Evolutionary conservation across 2,329 filamentous ascomycete species (phyloP).

Genomic region (Aaosphaeria pasadenensis): DNA sequence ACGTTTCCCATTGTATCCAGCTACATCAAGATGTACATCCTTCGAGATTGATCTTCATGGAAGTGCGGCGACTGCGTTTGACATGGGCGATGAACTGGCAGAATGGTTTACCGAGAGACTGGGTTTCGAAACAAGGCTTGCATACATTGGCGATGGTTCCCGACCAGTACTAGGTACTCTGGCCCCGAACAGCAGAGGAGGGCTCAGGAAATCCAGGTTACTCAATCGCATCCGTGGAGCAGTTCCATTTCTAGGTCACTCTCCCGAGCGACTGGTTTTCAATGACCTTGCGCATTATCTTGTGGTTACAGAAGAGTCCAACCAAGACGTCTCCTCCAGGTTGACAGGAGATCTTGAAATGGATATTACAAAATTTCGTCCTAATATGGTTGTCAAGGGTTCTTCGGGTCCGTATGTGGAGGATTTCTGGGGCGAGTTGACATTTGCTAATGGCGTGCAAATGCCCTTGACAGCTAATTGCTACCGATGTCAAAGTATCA

Average conservation of each 20-base stretch:
- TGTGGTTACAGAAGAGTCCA: constrained; percentile 13
- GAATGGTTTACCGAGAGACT: too few species aligned
- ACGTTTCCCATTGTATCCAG: too few species aligned
- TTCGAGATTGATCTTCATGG: too few species aligned
- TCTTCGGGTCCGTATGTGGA: constrained; percentile 60
- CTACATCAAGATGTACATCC: too few species aligned
- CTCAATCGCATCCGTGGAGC: constrained; percentile 34
- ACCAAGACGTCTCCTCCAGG: constrained; percentile 32
- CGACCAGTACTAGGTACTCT: constrained; percentile 62
- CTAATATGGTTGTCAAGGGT: constrained; percentile 68
- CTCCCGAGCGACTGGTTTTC: constrained; percentile 35
- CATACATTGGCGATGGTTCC: constrained; percentile 62
- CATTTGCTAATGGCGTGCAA: constrained; percentile 50
- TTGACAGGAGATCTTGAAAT: constrained; percentile 50
- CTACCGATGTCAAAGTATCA: constrained; percentile 65
- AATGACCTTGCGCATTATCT: constrained; percentile 16
- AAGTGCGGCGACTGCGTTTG: too few species aligned
- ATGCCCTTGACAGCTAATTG: constrained; percentile 53
- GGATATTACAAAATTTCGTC: constrained; percentile 68
- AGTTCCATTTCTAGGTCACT: constrained; percentile 26
- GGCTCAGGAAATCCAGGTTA: constrained; percentile 5
- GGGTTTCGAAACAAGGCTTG: constrained; percentile 47
- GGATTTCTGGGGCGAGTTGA: constrained; percentile 60
- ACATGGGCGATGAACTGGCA: too few species aligned
- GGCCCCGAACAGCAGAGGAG: constrained; percentile 38